A percentile compares a stretch with the other conserved stretches of the same genome.
Conservation (phyloP, 805 yeast species). For the Cyberlindnera saturnus region DNA sequence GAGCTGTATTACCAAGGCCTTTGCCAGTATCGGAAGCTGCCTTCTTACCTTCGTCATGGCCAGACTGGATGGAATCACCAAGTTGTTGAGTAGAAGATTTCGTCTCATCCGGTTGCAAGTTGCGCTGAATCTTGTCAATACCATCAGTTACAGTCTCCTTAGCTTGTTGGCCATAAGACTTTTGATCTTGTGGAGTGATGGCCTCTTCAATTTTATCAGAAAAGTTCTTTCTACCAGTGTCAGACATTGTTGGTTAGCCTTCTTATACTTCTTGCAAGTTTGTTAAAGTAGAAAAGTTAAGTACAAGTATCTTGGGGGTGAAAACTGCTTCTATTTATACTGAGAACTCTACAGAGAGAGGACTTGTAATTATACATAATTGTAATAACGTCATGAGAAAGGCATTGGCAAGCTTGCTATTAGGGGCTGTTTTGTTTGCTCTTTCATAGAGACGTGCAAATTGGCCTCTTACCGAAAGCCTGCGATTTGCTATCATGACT, state of each 20-base stretch:
- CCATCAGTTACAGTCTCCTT: conserved; percentile 64
- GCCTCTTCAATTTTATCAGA: conserved; percentile 62
- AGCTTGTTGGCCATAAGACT: conserved; percentile 56
- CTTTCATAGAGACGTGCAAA: too few relatives aligned
- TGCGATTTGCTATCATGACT: too few relatives aligned
- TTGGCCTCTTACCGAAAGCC: too few relatives aligned
- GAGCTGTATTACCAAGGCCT: conserved; percentile 48
- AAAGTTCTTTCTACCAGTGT: conserved; percentile 70
- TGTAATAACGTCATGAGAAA: too few relatives aligned
- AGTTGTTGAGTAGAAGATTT: conserved; percentile 68
- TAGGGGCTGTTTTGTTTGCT: too few relatives aligned
- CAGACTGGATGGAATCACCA: conserved; percentile 53
- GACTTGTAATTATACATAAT: too few relatives aligned
- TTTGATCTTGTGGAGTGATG: conserved; percentile 65
- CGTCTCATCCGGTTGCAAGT: conserved; percentile 55
- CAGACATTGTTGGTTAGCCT: conserved; percentile 29
- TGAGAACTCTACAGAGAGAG: too few relatives aligned
- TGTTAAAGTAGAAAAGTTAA: too few relatives aligned
- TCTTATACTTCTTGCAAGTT: background rate
- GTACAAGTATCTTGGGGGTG: too few relatives aligned
- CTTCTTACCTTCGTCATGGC: conserved; percentile 44
- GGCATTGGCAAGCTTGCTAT: too few relatives aligned
- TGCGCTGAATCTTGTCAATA: conserved; percentile 58
- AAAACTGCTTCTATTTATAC: too few relatives aligned
- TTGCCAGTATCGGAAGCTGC: conserved; percentile 23